Conservation (phyloP, 2,329 filamentous ascomycete genomes). For the Xylaria sp. region DNA sequence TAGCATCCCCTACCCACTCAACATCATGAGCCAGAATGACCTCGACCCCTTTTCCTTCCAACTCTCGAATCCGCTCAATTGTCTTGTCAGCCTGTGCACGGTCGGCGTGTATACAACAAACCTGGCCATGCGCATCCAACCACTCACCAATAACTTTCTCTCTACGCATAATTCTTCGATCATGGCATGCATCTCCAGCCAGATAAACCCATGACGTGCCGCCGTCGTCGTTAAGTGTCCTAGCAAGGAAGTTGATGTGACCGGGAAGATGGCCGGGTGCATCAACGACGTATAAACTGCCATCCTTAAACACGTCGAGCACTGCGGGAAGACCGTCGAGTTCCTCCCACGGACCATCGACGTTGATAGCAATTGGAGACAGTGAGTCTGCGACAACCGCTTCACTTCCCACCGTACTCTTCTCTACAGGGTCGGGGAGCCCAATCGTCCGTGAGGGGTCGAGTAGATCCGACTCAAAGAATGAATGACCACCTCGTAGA, state of each 20-base stretch:
- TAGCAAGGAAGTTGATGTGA: constrained; percentile 59
- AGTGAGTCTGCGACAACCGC: background rate
- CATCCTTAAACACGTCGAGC: constrained; percentile 57
- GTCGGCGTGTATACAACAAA: constrained; percentile 62
- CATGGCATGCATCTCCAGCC: constrained; percentile 62
- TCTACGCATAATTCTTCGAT: constrained; percentile 58
- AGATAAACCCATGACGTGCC: constrained; percentile 57
- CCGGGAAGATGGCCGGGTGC: constrained; percentile 61
- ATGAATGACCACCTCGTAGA: constrained; percentile 31
- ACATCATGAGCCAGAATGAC: constrained; percentile 62
- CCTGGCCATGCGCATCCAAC: constrained; percentile 55
- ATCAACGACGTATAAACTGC: constrained; percentile 58
- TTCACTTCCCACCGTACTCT: background rate
- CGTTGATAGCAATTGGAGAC: background rate
- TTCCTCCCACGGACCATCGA: constrained; percentile 19
- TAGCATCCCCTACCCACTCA: constrained; percentile 51
- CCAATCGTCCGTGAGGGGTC: constrained; percentile 23
- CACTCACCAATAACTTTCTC: constrained; percentile 62
- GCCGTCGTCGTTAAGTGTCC: constrained; percentile 34
- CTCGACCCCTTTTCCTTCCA: constrained; percentile 53
- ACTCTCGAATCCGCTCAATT: constrained; percentile 50
- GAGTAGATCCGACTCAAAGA: constrained; percentile 29
- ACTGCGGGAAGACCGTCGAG: constrained; percentile 24
- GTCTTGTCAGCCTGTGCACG: constrained; percentile 55
- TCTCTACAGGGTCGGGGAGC: constrained; percentile 8